A percentile compares a stretch with the other conserved stretches of the same genome.
These are phyloP conservation scores for Groenewaldozyma sp. DNA, from an alignment of 1,139 yeast species.

Conservation along the genomic window DNA sequence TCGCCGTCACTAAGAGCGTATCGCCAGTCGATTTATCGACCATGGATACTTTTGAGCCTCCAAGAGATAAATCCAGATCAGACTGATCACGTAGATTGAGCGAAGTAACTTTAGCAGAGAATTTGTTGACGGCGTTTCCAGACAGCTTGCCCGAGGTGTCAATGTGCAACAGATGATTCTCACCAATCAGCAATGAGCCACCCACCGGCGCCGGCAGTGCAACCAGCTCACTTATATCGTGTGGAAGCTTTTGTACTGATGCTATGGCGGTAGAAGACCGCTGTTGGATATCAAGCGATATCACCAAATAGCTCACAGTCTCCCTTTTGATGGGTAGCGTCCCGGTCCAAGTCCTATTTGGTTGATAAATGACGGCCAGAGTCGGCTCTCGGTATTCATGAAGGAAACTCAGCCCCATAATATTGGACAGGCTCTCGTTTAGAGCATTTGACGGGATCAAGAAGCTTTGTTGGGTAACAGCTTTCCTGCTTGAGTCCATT, in stretches of 20 bases:
- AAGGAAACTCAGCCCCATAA: constrained; percentile 61
- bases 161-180: constrained; percentile 68
- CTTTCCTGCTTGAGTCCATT: constrained; percentile 9
- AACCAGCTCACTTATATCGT: constrained; percentile 56
- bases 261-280: constrained; percentile 60
- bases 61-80: constrained; percentile 46
- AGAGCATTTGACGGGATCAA: constrained; percentile 49
- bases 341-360: constrained; percentile 70
- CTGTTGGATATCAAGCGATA: constrained; percentile 58
- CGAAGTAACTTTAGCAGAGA: constrained; percentile 22
- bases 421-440: constrained; percentile 49
- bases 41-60: constrained; percentile 44
- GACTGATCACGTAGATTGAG: constrained; percentile 50
- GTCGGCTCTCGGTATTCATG: constrained; percentile 74
- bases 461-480: constrained; percentile 29
- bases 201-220: constrained; percentile 62
- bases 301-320: constrained; percentile 46
- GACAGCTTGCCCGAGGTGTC: constrained; percentile 72
- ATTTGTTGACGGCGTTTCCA: constrained; percentile 59
- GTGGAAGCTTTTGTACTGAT: constrained; percentile 59
- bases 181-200: constrained; percentile 65
- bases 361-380: constrained; percentile 58
- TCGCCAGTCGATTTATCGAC: constrained; percentile 36
- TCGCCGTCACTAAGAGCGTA: constrained; percentile 42
- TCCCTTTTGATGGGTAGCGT: constrained; percentile 51